Evolutionary conservation across 169 alveolate genomes (phyloP), one percentile per base, ranked within the genome.

Genomic region (Plasmodium gonderi): DNA sequence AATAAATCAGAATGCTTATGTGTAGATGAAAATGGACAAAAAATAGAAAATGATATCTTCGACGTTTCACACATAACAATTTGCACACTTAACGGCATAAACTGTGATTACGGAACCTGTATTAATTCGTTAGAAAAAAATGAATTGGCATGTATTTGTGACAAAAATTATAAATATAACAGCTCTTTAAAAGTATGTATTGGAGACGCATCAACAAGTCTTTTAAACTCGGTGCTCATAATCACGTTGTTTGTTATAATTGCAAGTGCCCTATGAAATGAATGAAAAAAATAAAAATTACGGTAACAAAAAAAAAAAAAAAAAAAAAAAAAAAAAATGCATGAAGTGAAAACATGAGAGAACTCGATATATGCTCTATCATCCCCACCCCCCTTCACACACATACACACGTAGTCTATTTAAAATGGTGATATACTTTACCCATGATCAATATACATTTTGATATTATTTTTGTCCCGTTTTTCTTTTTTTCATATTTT

Each of bases 11-110:
- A 72, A 83, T 83, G 92, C 20, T 5, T 33, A 29, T 83, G 92
- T 72, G 29, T 69, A 69, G 77, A 83, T 83, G 29, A 45, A 45
- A 72, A 83, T 12, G 83, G 92, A 42, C 49, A 83, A 47, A 69
- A 83, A 45, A 83, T 83, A 26, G 51, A 23, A 17, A 31, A 69
- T 20, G 51, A 36, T 49, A 83, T 45, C 14, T 83, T 83, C n/a
- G 92, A 83, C 44, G 83, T 83, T 74, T 83, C 92, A 7, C 36
- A 83, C 77, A 83, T 83, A 83, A 69, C 33, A n/a, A 17, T 69
- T 20, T 83, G 92, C 49, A 83, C 92, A 26, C 92, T 83, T 42
- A 83, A 83, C 44, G 42, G 64, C 64, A 83, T 83, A n/a, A 83
- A 69, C 42, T 83, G 92, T 49, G 82, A 83, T 54, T 40, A 69